Conservation (phyloP, 1,284 basidiomycete species). For the Sanguinoderma infundibulare region DNA sequence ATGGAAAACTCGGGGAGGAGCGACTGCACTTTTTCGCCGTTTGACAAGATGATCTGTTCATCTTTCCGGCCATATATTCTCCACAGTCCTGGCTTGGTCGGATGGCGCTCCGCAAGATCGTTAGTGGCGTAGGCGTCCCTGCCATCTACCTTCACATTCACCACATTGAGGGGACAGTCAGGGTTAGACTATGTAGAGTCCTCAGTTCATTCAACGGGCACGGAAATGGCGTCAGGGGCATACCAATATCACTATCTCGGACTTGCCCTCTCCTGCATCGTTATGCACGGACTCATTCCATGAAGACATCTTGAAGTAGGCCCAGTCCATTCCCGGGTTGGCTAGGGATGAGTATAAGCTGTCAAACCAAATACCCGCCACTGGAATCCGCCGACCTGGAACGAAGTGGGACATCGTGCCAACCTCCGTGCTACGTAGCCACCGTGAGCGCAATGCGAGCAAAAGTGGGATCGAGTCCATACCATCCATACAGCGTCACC, state of each 20-base stretch:
- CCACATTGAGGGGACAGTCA: slow-evolving; percentile 2
- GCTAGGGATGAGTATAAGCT: neutral
- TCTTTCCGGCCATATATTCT: slow-evolving; percentile 8
- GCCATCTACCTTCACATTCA: slow-evolving; percentile 5
- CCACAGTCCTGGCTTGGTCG: neutral
- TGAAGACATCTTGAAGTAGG: slow-evolving; percentile 8
- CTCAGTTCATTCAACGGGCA: neutral
- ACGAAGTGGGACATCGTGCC: slow-evolving; percentile 10
- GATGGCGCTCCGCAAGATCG: slow-evolving; percentile 8
- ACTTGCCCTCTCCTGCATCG: neutral
- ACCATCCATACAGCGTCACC: slow-evolving; percentile 8
- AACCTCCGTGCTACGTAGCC: neutral
- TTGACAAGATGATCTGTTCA: slow-evolving; percentile 8
- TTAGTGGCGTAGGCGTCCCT: slow-evolving; percentile 10
- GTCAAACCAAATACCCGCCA: neutral
- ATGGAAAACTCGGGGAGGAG: neutral
- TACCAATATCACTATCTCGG: slow-evolving; percentile 8
- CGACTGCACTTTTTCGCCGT: neutral
- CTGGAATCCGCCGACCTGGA: slow-evolving; percentile 3
- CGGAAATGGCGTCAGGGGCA: neutral
- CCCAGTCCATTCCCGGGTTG: slow-evolving; percentile 10
- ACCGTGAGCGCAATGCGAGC: neutral
- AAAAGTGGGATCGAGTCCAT: neutral
- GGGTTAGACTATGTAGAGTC: neutral
- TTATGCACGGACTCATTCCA: neutral